Base-by-base conservation (phyloP, 352 stramenopile species). In the Pythium phragmitis region DNA sequence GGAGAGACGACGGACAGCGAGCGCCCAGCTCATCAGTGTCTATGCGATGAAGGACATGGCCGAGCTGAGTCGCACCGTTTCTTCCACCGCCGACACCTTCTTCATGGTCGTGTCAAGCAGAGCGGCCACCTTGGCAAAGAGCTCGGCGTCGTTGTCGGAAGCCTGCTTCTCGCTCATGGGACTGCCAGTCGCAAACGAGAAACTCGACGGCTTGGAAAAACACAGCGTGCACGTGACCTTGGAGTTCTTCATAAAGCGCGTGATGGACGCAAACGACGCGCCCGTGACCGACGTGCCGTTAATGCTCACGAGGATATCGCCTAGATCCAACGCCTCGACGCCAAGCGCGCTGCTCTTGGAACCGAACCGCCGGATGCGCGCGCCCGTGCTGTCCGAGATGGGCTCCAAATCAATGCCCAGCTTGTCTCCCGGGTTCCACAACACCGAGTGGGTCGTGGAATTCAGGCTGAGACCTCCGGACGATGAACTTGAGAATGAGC, bases 341-440 rank as follows among this genome's bases (percentile, higher is more conserved):
- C 85, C 85, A n/a, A 94, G 65, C 11, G 89, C 85, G 41, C 80
- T 77, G 57, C 83, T 91, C 34, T 77, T 77, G 26, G 78, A 82
- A n/a, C 71, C 69, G 42, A 94, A 80, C 13, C 76, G 74, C 61
- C 82, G 85, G 73, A 92, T 90, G 17, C 75, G 68, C 2, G 83
- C 85, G 5, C 85, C 85, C 1, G 65, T 69, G 23, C 81, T 76
- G 49, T 84, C 79, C 28, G 53, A 57, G 4, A 76, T 61, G 3
- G 80, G 72, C 49, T 88, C 82, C 21, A 94, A 50, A 47, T 76
- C 60, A 42, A 94, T 73, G 7, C 85, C 85, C n/a, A 94, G 80
- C 36, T 85, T 83, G 65, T 92, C 85, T 13, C 69, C 76, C 1
- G 83, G 81, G 63, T 91, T 90, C 85, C 85, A 94, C 21, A 94